Percentiles rank a stretch among this genome's conserved stretches.
These are phyloP conservation scores for Microcera coccophila DNA, from an alignment of 2,329 filamentous ascomycete species.

Conservation along the genomic window DNA sequence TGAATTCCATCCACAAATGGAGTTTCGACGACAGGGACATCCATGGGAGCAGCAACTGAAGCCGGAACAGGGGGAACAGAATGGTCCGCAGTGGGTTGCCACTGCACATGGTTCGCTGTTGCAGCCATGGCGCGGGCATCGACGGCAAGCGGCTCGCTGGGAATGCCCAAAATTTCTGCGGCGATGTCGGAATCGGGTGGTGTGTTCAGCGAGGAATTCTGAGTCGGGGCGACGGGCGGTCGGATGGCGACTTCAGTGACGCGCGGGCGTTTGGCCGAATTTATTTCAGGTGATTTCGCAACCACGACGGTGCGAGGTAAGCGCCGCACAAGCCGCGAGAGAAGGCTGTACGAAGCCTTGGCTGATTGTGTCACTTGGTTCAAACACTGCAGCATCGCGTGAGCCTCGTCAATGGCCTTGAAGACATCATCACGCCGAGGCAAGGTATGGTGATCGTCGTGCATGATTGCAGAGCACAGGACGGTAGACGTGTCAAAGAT, in stretches of 20 bases:
- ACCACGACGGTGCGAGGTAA: slow-evolving; percentile 24
- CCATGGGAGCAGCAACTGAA: slow-evolving; percentile 2
- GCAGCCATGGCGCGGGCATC: slow-evolving; percentile 7
- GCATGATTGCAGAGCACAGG: slow-evolving; percentile 48
- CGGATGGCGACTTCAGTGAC: slow-evolving; percentile 1
- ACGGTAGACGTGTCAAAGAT: slow-evolving; percentile 51
- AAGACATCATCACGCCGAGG: slow-evolving; percentile 40
- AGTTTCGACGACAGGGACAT: slow-evolving; percentile 1
- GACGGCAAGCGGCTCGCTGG: slow-evolving; percentile 1
- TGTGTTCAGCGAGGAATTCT: not conserved
- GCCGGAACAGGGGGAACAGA: not conserved
- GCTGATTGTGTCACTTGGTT: slow-evolving; percentile 30
- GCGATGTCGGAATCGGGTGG: not conserved
- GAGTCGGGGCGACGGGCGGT: not conserved
- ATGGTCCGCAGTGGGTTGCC: slow-evolving; percentile 11
- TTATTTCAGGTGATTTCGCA: slow-evolving; percentile 6
- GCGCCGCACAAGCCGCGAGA: slow-evolving; percentile 28
- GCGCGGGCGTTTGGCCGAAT: slow-evolving; percentile 9
- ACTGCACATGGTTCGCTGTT: slow-evolving; percentile 7
- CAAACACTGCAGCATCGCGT: slow-evolving; percentile 33
- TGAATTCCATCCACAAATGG: slow-evolving; percentile 1
- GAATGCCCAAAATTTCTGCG: not conserved
- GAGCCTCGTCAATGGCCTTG: slow-evolving; percentile 35
- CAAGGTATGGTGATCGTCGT: slow-evolving; percentile 42
- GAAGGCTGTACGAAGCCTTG: slow-evolving; percentile 31